A percentile compares a stretch with the other conserved stretches of the same genome.
Evolutionary conservation across 2,329 filamentous ascomycete species (phyloP).

Genomic region (Lecanicillium sp.): DNA sequence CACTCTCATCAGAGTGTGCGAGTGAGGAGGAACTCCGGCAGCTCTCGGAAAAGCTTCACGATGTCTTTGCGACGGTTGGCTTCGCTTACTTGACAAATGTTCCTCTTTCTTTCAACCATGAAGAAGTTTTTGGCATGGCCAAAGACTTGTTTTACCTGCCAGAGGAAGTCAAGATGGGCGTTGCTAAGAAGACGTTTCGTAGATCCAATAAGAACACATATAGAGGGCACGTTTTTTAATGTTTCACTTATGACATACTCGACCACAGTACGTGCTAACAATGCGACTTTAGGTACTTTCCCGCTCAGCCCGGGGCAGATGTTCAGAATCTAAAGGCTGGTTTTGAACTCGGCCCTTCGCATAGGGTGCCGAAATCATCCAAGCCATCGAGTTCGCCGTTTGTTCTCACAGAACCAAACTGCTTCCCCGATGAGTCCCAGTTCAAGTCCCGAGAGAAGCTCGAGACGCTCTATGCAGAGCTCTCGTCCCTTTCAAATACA

Average conservation of each 20-base stretch:
- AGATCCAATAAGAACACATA: slow-evolving; percentile 33
- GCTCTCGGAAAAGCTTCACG: slow-evolving; percentile 28
- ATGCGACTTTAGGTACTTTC: slow-evolving; percentile 29
- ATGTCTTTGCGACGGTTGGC: slow-evolving; percentile 34
- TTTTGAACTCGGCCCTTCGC: slow-evolving; percentile 31
- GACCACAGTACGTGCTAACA: slow-evolving; percentile 1
- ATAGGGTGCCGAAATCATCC: slow-evolving; percentile 7
- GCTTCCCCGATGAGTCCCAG: slow-evolving; percentile 2
- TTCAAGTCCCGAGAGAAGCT: slow-evolving; percentile 5
- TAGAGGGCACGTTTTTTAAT: slow-evolving; percentile 23
- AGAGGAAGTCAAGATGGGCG: slow-evolving; percentile 25
- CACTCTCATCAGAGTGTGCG: slow-evolving; percentile 19
- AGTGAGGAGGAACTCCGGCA: slow-evolving; percentile 16
- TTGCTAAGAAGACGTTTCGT: slow-evolving; percentile 33
- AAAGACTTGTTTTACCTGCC: slow-evolving; percentile 28
- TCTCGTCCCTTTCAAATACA: slow-evolving; percentile 7
- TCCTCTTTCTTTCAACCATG: slow-evolving; percentile 31
- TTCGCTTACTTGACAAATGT: slow-evolving; percentile 36
- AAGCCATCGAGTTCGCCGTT: slow-evolving; percentile 8
- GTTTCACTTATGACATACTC: neutral
- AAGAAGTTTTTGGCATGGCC: slow-evolving; percentile 31
- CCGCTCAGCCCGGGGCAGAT: slow-evolving; percentile 26
- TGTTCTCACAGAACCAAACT: slow-evolving; percentile 8
- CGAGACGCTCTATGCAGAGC: slow-evolving; percentile 9
- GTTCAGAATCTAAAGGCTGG: slow-evolving; percentile 36